A percentile compares a stretch with the other conserved stretches of the same genome.
phyloP scores from a whole-genome alignment of 176 grass and related monocot species.

The Juncus inflexus region DNA sequence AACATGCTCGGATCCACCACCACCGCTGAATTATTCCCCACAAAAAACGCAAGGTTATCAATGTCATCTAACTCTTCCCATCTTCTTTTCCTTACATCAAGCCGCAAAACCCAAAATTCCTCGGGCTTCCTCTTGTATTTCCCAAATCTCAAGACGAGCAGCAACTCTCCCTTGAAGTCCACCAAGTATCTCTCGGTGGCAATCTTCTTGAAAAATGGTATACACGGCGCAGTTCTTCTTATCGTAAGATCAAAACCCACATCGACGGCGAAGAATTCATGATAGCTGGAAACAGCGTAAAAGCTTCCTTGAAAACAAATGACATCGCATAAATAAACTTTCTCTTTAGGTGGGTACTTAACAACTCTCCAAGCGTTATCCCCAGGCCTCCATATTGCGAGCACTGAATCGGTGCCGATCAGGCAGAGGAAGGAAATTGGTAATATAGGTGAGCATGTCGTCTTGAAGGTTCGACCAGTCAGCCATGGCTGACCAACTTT shows the following conservation, averaged over 20 bases:
- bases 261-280: background rate
- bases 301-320: background rate
- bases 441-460: background rate
- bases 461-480: background rate
- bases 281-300: background rate
- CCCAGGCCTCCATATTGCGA: slow-evolving; percentile 8
- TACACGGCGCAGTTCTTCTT: background rate
- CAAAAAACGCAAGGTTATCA: background rate
- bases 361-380: background rate
- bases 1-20: background rate
- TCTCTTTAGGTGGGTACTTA: background rate
- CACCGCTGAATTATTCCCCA: background rate
- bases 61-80: background rate
- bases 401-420: slow-evolving; percentile 11
- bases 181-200: background rate
- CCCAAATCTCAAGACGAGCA: background rate
- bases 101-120: no score
- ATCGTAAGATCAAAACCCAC: background rate
- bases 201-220: background rate
- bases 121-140: no score
- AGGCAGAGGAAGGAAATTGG: background rate
- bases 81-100: no score
- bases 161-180: slow-evolving; percentile 10
- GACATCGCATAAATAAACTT: background rate
- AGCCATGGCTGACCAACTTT: background rate